Base-by-base conservation (phyloP, 257 asterid species). In the Ajuga chamaepitys region DNA sequence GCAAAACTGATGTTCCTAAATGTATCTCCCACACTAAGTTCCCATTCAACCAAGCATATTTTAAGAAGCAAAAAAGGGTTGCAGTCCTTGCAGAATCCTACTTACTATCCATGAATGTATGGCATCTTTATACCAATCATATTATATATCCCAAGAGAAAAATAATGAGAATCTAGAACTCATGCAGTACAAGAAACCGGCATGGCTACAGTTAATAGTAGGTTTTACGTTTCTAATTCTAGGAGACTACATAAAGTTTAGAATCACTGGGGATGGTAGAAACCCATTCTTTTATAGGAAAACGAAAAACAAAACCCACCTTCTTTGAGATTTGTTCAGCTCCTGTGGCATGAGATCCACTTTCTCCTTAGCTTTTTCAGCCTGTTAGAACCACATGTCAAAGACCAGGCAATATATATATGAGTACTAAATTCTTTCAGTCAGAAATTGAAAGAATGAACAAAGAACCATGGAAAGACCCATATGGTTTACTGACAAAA, bases 311-410 rank as follows among this genome's bases (percentile, higher is more conserved):
- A 40, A 26, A 48, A 21, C 7, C 9, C 74, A 93, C 99, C 96
- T 88, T 70, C 42, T 84, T 65, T 83, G 81, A 66, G 73, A 77
- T 68, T 74, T 74, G 51, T 66, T 59, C 67, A 86, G 79, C 81
- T 86, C 91, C 75, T 74, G 76, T 34, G 96, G 91, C 77, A 83
- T 61, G 38, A 69, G 80, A 76, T 84, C 95, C 75, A 47, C 97
- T 58, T 74, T 86, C 75, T 93, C 97, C 77, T 85, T 88, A 10
- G 96, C 91, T 46, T 79, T 89, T 79, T 90, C 97, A 50, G 99
- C 92, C 99, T 93, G 82, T 55, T 50, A 50, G 30, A 73, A 41
- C 62, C 51, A 78, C 17, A 44, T 1, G 41, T 13, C 21, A 42
- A 76, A 58, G 64, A 50, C 42, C 25, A 67, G 60, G 32, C 16